Evolutionary conservation across 2,329 filamentous ascomycete genomes (phyloP).

Genomic region (Sclerotinia trifoliorum): DNA sequence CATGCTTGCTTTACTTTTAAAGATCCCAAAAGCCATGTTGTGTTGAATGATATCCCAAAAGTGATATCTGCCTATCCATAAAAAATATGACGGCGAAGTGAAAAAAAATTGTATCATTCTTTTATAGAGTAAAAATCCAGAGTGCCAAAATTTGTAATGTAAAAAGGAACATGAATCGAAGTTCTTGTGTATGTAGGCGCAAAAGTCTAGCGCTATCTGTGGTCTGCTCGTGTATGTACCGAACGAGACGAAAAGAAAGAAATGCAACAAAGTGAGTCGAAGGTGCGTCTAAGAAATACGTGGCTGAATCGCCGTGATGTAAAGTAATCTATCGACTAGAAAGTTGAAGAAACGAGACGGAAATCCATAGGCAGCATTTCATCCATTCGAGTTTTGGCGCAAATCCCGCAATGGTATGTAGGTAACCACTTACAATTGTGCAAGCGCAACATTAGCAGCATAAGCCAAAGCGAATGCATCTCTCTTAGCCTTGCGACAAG

Average conservation of each 20-base stretch:
- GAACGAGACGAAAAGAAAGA: not conserved
- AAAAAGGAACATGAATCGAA: not conserved
- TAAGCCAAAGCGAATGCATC: conserved; percentile 25
- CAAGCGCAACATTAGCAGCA: conserved; percentile 26
- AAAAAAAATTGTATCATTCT: not conserved
- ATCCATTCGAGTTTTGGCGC: not conserved
- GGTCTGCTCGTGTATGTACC: not conserved
- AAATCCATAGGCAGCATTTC: not conserved
- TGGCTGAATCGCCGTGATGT: not conserved
- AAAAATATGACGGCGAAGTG: not conserved
- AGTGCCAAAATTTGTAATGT: not conserved
- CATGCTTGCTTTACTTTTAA: not conserved
- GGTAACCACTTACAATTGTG: conserved; percentile 15
- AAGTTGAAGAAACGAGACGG: not conserved
- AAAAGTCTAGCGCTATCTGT: conserved; percentile 10
- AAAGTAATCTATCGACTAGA: not conserved
- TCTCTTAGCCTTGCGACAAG: conserved; percentile 30
- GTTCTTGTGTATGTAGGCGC: not conserved
- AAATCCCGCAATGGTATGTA: not conserved
- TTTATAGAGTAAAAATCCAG: not conserved
- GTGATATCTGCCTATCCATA: not conserved
- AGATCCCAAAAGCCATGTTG: not conserved
- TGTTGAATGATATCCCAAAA: not conserved
- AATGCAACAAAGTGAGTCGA: not conserved
- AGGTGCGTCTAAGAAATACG: not conserved